Evolutionary conservation across 2,329 filamentous ascomycete species (phyloP), one percentile per base, ranked within the genome.

Genomic region (Fusarium xyrophilum): DNA sequence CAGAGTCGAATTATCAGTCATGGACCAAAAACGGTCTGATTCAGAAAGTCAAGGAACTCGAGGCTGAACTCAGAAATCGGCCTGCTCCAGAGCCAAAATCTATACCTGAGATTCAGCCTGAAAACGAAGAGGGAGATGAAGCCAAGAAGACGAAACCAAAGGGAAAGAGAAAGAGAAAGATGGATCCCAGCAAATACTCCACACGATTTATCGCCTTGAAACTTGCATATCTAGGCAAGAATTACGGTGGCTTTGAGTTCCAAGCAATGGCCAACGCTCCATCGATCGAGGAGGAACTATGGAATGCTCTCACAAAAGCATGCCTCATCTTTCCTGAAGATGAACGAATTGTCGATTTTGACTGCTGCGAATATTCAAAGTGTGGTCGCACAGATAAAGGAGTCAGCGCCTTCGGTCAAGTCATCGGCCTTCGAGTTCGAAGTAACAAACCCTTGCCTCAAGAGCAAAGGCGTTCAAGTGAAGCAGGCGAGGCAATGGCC

Each of bases 391-490:
- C 96, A 21, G 96, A 99, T 77, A 86, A 89, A 56, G 96, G 96
- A 15, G 96, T 99, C 36, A 97, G 93, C 79, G 94, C 96, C 6
- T 99, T 99, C 81, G 96, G 96, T 0, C 96, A 99, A 82, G 96
- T 99, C 60, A 89, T 99, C 74, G 91, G 89, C 1, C 81, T 99
- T 40, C 83, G 91, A 57, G 89, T 99, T 19, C 85, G 95, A 76
- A 97, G 94, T 79, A 91, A 91, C 73, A 83, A 86, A 69, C 93
- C 93, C 2, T 75, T 90, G 53, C 79, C 79, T 5, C 73, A 72
- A 62, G 77, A 66, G 72, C 68, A 62, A 64, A 66, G 44, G 11
- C 70, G 68, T 14, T 48, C 54, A 42, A 63, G 70, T 47, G 59
- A 76, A 70, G 53, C 58, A 9, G 71, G 40, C 21, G 70, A 76